These are phyloP conservation scores for Penicillium glabrum DNA, from an alignment of 2,329 filamentous ascomycete species.

Conservation along the genomic window DNA sequence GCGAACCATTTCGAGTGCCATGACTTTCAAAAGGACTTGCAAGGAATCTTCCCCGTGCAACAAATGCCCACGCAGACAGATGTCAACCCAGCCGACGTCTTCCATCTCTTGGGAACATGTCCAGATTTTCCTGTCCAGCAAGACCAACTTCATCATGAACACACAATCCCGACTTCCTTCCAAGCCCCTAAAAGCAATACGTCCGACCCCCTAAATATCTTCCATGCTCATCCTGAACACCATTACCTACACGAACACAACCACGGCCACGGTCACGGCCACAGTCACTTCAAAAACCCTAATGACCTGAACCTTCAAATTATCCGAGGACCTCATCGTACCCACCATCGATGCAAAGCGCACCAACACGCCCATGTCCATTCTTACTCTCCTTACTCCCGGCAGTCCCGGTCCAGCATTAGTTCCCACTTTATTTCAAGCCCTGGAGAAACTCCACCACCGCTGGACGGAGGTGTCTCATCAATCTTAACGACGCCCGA, in stretches of 20 bases:
- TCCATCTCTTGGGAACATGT: slow-evolving; percentile 38
- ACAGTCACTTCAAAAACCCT: slow-evolving; percentile 29
- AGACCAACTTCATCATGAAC: slow-evolving; percentile 23
- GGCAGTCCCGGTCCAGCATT: slow-evolving; percentile 37
- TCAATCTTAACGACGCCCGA: slow-evolving; percentile 40
- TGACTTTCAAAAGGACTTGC: slow-evolving; percentile 30
- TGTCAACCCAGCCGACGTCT: slow-evolving; percentile 36
- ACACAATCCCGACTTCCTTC: slow-evolving; percentile 11
- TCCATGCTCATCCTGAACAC: slow-evolving; percentile 27
- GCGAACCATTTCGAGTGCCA: slow-evolving; percentile 31
- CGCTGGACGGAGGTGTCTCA: slow-evolving; percentile 34
- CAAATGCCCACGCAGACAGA: slow-evolving; percentile 27
- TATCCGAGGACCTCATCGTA: slow-evolving; percentile 31
- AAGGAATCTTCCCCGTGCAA: slow-evolving; percentile 21
- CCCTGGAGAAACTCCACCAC: slow-evolving; percentile 38
- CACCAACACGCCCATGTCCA: slow-evolving; percentile 35
- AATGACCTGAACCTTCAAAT: slow-evolving; percentile 22
- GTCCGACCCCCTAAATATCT: slow-evolving; percentile 29
- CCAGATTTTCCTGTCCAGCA: slow-evolving; percentile 30
- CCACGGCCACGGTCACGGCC: slow-evolving; percentile 15
- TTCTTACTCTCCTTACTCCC: slow-evolving; percentile 35
- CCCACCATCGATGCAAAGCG: slow-evolving; percentile 34
- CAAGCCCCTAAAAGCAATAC: slow-evolving; percentile 25
- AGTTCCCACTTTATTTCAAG: slow-evolving; percentile 39
- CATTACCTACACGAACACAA: slow-evolving; percentile 28